phyloP scores from a whole-genome alignment of 129 eudicot species.

The Silybum marianum region DNA sequence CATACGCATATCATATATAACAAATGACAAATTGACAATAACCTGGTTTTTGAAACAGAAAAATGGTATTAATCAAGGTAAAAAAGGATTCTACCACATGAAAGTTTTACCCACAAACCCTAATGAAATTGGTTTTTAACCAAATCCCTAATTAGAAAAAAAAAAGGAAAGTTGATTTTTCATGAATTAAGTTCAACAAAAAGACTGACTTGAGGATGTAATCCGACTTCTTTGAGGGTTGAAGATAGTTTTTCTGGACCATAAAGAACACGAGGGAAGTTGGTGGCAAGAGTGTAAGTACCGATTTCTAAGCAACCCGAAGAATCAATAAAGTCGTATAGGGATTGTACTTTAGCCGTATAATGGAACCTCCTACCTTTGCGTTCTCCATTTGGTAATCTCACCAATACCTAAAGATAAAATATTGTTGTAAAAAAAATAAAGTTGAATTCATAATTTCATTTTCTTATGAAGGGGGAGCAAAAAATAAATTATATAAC shows the following conservation, averaged over 20 bases:
- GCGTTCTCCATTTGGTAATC: slow-evolving; percentile 86
- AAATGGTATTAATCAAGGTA: neutral
- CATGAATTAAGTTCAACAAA: slow-evolving; percentile 68
- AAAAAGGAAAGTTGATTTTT: slow-evolving; percentile 12
- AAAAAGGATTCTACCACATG: neutral
- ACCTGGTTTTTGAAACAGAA: neutral
- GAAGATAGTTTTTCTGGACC: slow-evolving; percentile 63
- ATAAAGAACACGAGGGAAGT: slow-evolving; percentile 79
- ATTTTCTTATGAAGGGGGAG: neutral
- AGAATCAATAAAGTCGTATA: slow-evolving; percentile 87
- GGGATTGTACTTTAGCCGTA: slow-evolving; percentile 50
- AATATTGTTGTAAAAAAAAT: neutral
- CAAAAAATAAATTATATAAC: neutral
- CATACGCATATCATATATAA: neutral
- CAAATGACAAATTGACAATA: neutral
- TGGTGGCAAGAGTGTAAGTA: slow-evolving; percentile 70
- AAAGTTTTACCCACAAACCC: neutral
- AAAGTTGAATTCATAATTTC: neutral
- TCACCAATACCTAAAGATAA: slow-evolving; percentile 64
- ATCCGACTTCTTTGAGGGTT: slow-evolving; percentile 69
- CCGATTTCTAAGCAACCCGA: slow-evolving; percentile 68
- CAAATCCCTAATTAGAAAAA: neutral
- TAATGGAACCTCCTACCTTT: slow-evolving; percentile 71
- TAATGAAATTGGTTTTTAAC: slow-evolving; percentile 3
- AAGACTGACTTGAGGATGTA: slow-evolving; percentile 92